Percentiles rank a stretch among this genome's conserved stretches.
Evolutionary conservation across 2,329 filamentous ascomycete genomes (phyloP).

Genomic region (Piedraia hortae): DNA sequence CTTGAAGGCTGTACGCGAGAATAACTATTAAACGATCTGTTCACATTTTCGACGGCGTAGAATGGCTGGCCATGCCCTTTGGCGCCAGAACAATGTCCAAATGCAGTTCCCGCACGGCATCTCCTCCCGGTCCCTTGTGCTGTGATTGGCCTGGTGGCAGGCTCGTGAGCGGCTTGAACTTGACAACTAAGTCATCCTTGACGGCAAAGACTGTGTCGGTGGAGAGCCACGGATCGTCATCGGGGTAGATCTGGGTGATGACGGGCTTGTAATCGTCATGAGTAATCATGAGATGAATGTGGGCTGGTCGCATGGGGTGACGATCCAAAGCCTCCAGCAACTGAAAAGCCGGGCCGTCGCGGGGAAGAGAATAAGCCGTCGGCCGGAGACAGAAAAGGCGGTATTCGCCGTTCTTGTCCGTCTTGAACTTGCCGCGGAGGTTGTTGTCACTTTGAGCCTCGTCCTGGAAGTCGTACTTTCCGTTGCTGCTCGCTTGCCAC

Average conservation of each 20-base stretch:
- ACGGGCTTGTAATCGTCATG: slow-evolving; percentile 28
- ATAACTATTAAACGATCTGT: too few relatives aligned
- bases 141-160: slow-evolving; percentile 23
- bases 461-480: slow-evolving; percentile 43
- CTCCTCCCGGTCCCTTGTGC: slow-evolving; percentile 10
- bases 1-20: too few relatives aligned
- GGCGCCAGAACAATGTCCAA: slow-evolving; percentile 33
- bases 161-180: slow-evolving; percentile 25
- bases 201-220: slow-evolving; percentile 34
- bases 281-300: slow-evolving; percentile 29
- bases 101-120: slow-evolving; percentile 21
- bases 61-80: slow-evolving; percentile 5
- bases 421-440: slow-evolving; percentile 47
- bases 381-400: slow-evolving; percentile 50
- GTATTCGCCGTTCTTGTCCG: slow-evolving; percentile 41
- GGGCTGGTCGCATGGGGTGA: slow-evolving; percentile 32
- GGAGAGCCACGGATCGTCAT: slow-evolving; percentile 27
- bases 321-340: slow-evolving; percentile 27
- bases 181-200: slow-evolving; percentile 30
- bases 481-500: slow-evolving; percentile 49
- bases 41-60: too few relatives aligned
- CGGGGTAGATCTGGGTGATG: slow-evolving; percentile 30
- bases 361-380: slow-evolving; percentile 43
- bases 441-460: slow-evolving; percentile 45
- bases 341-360: slow-evolving; percentile 29